A percentile compares a stretch with the other conserved stretches of the same genome.
These are phyloP conservation scores for Beta lomatogona DNA, from an alignment of 179 eudicot species.

Conservation along the genomic window DNA sequence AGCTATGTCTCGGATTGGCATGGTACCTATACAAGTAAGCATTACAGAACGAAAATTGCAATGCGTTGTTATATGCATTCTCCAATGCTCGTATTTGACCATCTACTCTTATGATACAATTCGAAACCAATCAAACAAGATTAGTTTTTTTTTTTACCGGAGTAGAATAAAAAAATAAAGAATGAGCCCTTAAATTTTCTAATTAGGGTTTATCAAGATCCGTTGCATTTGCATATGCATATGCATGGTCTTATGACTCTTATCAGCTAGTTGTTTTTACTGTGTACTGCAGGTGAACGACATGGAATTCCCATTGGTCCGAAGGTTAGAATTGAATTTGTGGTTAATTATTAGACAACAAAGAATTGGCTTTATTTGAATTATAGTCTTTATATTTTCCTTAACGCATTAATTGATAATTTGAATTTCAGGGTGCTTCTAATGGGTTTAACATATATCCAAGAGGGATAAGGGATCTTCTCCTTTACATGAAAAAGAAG, in stretches of 20 bases:
- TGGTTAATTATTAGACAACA: background rate
- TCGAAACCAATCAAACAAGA: too few species aligned
- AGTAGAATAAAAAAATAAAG: too few species aligned
- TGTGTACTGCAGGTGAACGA: constrained; percentile 24
- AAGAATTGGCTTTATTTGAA: background rate
- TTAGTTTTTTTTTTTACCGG: too few species aligned
- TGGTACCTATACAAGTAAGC: constrained; percentile 23
- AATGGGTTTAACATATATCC: constrained; percentile 42
- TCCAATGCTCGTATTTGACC: too few species aligned
- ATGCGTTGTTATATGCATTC: background rate
- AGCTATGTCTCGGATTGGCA: constrained; percentile 29
- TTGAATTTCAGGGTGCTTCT: constrained; percentile 24
- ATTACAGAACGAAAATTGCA: background rate
- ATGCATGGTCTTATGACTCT: too few species aligned
- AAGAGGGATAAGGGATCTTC: constrained; percentile 46
- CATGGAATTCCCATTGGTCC: constrained; percentile 35
- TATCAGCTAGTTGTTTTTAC: too few species aligned
- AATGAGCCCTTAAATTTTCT: too few species aligned
- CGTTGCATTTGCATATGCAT: too few species aligned
- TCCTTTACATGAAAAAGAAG: constrained; percentile 41
- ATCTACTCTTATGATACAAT: too few species aligned
- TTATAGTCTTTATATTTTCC: background rate
- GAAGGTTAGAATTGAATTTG: constrained; percentile 20
- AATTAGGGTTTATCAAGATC: too few species aligned
- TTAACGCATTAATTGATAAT: background rate